Evolutionary conservation across 768 basidiomycete genomes (phyloP).

Genomic region (Collybia sordida): DNA sequence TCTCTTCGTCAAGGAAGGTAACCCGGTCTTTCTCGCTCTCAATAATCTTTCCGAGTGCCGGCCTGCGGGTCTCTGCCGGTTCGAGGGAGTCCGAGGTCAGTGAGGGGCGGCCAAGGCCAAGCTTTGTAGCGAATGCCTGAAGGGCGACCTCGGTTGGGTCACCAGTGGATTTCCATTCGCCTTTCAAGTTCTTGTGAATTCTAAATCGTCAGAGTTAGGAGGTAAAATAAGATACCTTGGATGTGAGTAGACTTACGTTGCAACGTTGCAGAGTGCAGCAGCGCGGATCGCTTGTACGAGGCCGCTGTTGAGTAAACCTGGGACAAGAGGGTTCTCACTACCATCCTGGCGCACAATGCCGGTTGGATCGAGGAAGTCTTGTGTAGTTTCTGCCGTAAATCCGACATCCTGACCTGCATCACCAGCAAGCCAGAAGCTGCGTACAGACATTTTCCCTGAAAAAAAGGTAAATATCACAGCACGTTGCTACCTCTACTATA

Average conservation of each 20-base stretch:
- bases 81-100: conserved; percentile 24
- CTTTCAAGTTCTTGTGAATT: conserved; percentile 37
- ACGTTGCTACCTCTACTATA: not conserved
- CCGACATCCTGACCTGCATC: conserved; percentile 21
- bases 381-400: conserved; percentile 29
- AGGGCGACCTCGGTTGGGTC: conserved; percentile 60
- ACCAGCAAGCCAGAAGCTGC: conserved; percentile 36
- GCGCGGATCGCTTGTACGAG: conserved; percentile 27
- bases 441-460: conserved; percentile 39
- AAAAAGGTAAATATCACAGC: not conserved
- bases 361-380: conserved; percentile 30
- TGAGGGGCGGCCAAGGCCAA: conserved; percentile 38
- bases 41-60: conserved; percentile 26
- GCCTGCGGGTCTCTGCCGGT: conserved; percentile 13
- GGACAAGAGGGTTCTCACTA: conserved; percentile 19
- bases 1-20: conserved; percentile 16
- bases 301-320: conserved; percentile 15
- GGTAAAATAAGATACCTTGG: not conserved
- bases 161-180: conserved; percentile 46
- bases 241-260: conserved; percentile 23
- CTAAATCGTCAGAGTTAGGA: conserved; percentile 12
- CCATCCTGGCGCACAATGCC: conserved; percentile 22
- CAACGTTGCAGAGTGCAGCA: conserved; percentile 37
- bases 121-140: conserved; percentile 51
- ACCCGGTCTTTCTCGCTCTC: conserved; percentile 21